phyloP scores from a whole-genome alignment of 768 basidiomycete species.

The Suillus alpinus region DNA sequence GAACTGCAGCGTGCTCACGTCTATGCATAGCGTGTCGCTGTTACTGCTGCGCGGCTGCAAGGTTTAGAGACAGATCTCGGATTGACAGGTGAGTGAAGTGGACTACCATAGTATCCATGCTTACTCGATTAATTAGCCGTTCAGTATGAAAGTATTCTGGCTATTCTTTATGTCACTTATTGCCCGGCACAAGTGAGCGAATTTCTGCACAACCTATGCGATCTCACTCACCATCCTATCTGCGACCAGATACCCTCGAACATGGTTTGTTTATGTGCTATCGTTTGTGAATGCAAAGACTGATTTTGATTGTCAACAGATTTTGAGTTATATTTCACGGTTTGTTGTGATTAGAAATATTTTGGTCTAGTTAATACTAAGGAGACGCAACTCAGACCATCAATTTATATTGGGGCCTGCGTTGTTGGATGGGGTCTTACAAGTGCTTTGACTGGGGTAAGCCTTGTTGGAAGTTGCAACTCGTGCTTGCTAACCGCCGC shows the following conservation, averaged over 20 bases:
- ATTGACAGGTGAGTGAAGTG: conserved; percentile 24
- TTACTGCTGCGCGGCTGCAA: conserved; percentile 37
- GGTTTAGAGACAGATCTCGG: conserved; percentile 39
- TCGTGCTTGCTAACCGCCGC: background rate
- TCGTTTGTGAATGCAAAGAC: background rate
- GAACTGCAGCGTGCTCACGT: background rate
- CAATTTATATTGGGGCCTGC: conserved; percentile 58
- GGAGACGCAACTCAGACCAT: conserved; percentile 41
- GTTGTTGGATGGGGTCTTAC: conserved; percentile 63
- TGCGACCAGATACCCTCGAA: conserved; percentile 54
- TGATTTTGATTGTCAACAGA: conserved; percentile 31
- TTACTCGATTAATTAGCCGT: conserved; percentile 34
- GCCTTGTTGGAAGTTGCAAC: background rate
- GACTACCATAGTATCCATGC: background rate
- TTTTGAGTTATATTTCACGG: conserved; percentile 55
- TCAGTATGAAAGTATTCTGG: conserved; percentile 51
- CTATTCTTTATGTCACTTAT: conserved; percentile 56
- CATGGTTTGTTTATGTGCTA: conserved; percentile 40
- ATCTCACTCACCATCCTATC: background rate
- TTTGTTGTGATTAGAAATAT: conserved; percentile 17
- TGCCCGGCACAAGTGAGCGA: conserved; percentile 42
- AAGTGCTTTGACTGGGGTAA: conserved; percentile 60
- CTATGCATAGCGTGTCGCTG: conserved; percentile 32
- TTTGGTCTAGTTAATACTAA: background rate
- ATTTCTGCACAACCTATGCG: background rate